These are phyloP conservation scores for Exophiala dermatitidis DNA, from an alignment of 2,329 filamentous ascomycete species.

Conservation along the genomic window DNA sequence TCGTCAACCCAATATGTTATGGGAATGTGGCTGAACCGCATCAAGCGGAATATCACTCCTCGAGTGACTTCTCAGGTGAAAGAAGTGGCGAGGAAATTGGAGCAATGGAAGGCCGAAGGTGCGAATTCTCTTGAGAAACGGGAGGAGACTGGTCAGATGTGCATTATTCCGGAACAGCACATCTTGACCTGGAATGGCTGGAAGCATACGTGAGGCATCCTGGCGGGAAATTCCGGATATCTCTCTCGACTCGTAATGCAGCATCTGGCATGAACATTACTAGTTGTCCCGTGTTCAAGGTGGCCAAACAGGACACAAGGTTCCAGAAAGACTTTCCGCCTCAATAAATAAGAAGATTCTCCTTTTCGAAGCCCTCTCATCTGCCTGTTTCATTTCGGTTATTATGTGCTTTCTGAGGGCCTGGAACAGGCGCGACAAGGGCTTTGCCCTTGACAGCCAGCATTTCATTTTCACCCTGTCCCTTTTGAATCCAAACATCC, in stretches of 20 bases:
- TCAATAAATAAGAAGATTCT: too few relatives aligned
- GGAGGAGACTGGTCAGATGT: constrained; percentile 45
- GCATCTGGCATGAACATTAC: too few relatives aligned
- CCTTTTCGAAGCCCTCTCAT: too few relatives aligned
- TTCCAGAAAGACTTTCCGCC: too few relatives aligned
- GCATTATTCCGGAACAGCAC: constrained; percentile 57
- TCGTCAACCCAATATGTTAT: constrained; percentile 43
- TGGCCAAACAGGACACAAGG: too few relatives aligned
- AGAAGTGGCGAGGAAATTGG: constrained; percentile 35
- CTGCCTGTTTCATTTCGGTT: too few relatives aligned
- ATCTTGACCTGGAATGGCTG: constrained; percentile 52
- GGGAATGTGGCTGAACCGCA: constrained; percentile 54
- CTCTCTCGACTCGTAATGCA: neutral
- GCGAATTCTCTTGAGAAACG: constrained; percentile 26
- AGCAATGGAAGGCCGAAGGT: constrained; percentile 22
- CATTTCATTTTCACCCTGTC: constrained; percentile 10
- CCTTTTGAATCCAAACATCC: constrained; percentile 44
- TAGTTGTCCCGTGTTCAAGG: too few relatives aligned
- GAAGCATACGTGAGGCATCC: constrained; percentile 45
- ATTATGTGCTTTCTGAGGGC: neutral
- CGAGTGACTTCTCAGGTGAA: constrained; percentile 37
- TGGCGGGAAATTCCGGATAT: too few relatives aligned
- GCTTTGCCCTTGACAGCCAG: constrained; percentile 20
- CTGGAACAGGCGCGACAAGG: neutral
- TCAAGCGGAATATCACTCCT: constrained; percentile 39